phyloP scores from a whole-genome alignment of 441 rosid species.

The Sinapis alba region DNA sequence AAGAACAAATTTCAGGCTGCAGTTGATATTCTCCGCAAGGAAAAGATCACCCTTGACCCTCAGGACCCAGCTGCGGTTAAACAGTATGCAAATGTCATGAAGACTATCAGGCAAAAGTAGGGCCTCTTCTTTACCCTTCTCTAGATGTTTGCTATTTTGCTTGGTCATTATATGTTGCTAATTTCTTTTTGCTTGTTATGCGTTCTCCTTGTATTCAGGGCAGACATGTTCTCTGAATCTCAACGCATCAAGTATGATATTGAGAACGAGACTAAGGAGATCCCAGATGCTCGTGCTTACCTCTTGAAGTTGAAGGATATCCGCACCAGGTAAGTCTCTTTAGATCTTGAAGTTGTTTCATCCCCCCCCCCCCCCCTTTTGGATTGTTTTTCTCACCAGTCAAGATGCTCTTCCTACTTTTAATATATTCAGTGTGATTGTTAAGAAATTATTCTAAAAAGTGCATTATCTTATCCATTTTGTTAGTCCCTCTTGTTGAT shows the following conservation, averaged over 20 bases:
- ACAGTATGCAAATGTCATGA: slow-evolving; percentile 88
- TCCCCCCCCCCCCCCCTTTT: no score
- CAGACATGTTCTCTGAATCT: slow-evolving; percentile 81
- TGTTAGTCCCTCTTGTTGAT: no score
- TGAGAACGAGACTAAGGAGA: slow-evolving; percentile 61
- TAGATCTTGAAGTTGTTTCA: background rate
- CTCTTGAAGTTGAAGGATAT: slow-evolving; percentile 76
- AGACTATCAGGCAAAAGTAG: slow-evolving; percentile 89
- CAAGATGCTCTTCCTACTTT: no score
- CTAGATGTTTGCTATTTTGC: background rate
- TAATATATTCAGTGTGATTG: no score
- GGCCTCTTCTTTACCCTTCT: background rate
- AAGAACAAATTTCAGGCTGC: slow-evolving; percentile 88
- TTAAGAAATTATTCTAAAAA: no score
- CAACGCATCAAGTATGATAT: slow-evolving; percentile 73
- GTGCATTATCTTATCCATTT: no score
- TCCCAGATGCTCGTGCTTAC: slow-evolving; percentile 89
- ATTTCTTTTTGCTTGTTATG: background rate
- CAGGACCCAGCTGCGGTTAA: slow-evolving; percentile 89
- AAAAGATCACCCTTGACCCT: slow-evolving; percentile 89
- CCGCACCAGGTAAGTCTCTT: slow-evolving; percentile 62
- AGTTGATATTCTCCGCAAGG: slow-evolving; percentile 73
- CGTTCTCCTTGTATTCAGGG: slow-evolving; percentile 58
- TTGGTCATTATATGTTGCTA: background rate
- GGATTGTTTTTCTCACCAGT: no score